Base-by-base conservation (phyloP, 495 filamentous ascomycete species). In the Mycothermus thermophilus region DNA sequence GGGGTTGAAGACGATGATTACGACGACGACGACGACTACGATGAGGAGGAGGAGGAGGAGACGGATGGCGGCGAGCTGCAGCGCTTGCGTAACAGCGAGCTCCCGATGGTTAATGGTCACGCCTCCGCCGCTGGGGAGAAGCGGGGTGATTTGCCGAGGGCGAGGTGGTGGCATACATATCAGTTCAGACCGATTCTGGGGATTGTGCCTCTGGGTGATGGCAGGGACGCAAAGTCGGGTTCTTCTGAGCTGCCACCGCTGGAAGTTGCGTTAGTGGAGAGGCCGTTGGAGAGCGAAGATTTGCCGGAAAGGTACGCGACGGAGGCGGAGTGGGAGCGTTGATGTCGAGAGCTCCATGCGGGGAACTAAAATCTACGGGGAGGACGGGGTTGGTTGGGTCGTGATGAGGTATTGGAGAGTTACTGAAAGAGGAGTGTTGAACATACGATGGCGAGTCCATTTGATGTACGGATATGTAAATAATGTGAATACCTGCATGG, bases 141-240 rank as follows among this genome's bases (percentile, higher is more conserved):
- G 38, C 52, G 48, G 40, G 30, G 20, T 25, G n/a, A n/a, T n/a
- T 11, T 11, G 31, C 34, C 32, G 11, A 37, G 47, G 36, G 43
- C 54, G 20, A 58, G 63, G 14, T 77, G 68, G 46, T 96, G 85
- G 86, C 72, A 71, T 43, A 88, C 85, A 7, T 83, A 80, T 58
- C 87, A 90, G 51, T 99, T 94, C 52, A 67, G 85, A 37, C 80
- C 86, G 7, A 84, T 99, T 40, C 58, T 99, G 44, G 90, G 87
- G 4, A 79, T 96, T 19, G 79, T 88, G 10, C 75, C 79, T 12
- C 58, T 97, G 11, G 42, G 35, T 16, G 62, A 63, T 12, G 45
- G 43, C 14, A 54, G 39, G 15, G 54, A 62, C 23, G 47, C 48
- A 5, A 49, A 60, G 16, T 53, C 55, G 12, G 43, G 26, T 22